Evolutionary conservation across 2,329 filamentous ascomycete species (phyloP).

Genomic region (Claviceps monticola): DNA sequence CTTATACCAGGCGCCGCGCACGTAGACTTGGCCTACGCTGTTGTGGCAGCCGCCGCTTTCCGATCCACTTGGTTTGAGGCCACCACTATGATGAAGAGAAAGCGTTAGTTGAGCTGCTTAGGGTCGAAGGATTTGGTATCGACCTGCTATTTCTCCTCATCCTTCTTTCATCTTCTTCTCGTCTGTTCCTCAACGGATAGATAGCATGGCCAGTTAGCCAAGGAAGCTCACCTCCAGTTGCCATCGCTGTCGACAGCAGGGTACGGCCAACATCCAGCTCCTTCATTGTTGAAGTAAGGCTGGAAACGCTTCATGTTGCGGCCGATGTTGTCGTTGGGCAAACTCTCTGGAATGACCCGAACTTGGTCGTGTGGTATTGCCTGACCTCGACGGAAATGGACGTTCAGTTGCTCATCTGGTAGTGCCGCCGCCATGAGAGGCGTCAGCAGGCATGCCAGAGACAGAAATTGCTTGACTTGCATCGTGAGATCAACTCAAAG

Average conservation of each 20-base stretch:
- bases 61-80: not conserved
- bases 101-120: not conserved
- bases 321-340: not conserved
- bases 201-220: not conserved
- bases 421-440: not conserved
- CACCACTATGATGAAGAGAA: not conserved
- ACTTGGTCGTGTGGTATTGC: not conserved
- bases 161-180: not conserved
- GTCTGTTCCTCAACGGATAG: no score
- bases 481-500: not conserved
- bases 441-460: not conserved
- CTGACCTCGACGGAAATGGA: not conserved
- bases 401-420: not conserved
- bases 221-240: not conserved
- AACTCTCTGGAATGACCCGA: not conserved
- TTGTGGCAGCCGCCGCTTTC: not conserved
- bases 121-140: no score
- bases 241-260: not conserved
- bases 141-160: not conserved
- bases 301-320: not conserved
- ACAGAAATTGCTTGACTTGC: not conserved
- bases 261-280: not conserved
- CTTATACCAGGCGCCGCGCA: not conserved
- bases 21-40: not conserved
- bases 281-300: not conserved